These are phyloP conservation scores for Trametes polyzona DNA, from an alignment of 1,284 basidiomycete species.

Conservation along the genomic window DNA sequence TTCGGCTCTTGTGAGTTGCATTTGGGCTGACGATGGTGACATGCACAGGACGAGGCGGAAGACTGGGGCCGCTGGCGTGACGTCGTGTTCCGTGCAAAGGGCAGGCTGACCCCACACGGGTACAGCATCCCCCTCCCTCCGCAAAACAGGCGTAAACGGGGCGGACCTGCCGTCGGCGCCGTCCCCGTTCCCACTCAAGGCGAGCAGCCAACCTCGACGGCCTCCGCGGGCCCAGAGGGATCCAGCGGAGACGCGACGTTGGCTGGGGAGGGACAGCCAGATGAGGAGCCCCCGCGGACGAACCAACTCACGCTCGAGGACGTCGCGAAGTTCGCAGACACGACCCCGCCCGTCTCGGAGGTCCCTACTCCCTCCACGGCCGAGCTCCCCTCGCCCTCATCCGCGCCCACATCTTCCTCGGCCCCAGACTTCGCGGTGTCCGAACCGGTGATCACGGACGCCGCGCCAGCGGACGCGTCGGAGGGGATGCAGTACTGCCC, in stretches of 20 bases:
- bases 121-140: constrained; percentile 56
- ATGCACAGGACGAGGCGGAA: constrained; percentile 79
- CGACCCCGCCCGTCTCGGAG: not conserved
- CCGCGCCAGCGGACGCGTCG: constrained; percentile 5
- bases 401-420: constrained; percentile 8
- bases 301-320: constrained; percentile 50
- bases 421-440: constrained; percentile 2
- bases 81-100: constrained; percentile 78
- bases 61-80: constrained; percentile 92
- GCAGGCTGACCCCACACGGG: constrained; percentile 53
- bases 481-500: constrained; percentile 63
- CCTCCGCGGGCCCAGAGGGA: no score
- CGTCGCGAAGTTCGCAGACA: constrained; percentile 32
- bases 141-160: constrained; percentile 58
- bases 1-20: not conserved
- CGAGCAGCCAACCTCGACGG: not conserved
- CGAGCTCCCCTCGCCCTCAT: not conserved
- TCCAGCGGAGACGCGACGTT: no score
- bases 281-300: constrained; percentile 5
- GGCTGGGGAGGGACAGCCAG: not conserved
- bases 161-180: constrained; percentile 43
- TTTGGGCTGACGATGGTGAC: not conserved
- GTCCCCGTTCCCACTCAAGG: not conserved
- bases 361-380: not conserved
- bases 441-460: constrained; percentile 6